Conservation (phyloP, 768 basidiomycete species). For the Suillus bovinus region DNA sequence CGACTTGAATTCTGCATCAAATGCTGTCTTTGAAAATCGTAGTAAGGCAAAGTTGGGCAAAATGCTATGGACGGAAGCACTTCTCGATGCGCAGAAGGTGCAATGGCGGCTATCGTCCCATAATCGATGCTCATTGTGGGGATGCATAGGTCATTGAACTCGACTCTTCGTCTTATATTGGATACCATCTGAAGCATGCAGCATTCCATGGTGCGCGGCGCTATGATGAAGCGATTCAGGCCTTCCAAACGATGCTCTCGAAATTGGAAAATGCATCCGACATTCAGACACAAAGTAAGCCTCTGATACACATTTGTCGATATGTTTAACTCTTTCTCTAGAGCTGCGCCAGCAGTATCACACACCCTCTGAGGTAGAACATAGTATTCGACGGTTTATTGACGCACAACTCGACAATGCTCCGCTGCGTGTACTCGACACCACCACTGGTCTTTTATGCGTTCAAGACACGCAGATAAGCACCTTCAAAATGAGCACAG, state of each 20-base stretch:
- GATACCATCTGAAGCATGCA: neutral
- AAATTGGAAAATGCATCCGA: neutral
- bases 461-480: neutral
- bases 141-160: neutral
- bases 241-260: neutral
- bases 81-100: no score
- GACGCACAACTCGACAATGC: neutral
- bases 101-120: no score
- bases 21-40: no score
- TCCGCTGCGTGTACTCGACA: neutral
- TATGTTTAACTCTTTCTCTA: no score
- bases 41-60: no score
- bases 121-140: neutral
- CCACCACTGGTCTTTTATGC: neutral
- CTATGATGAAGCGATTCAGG: neutral
- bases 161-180: neutral
- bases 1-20: no score
- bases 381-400: neutral
- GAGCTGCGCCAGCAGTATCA: neutral
- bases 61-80: no score
- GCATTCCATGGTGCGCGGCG: neutral
- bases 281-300: neutral
- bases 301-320: no score
- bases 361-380: neutral
- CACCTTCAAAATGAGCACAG: neutral